phyloP scores from a whole-genome alignment of 176 grass and related monocot genomes.

The Oryza meyeriana region DNA sequence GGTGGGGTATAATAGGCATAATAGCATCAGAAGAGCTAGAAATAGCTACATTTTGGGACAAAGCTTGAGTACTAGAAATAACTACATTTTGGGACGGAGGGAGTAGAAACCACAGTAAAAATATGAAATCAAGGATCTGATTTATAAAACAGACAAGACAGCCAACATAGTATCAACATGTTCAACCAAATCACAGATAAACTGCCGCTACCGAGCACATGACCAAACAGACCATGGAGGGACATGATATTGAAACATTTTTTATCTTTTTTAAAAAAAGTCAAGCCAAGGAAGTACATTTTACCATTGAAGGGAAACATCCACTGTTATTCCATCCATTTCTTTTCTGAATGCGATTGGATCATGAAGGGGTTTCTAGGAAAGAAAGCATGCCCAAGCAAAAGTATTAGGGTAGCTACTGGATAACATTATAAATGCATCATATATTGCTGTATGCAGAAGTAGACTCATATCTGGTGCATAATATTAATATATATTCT shows the following conservation, averaged over 20 bases:
- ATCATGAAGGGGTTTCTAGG: slow-evolving; percentile 79
- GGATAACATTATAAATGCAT: slow-evolving; percentile 20
- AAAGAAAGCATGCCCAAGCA: slow-evolving; percentile 29
- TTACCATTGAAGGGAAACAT: slow-evolving; percentile 98
- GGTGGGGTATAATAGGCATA: no score
- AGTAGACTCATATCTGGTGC: background rate
- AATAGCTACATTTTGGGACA: no score
- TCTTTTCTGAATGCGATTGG: slow-evolving; percentile 72
- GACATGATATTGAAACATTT: background rate
- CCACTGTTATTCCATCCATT: slow-evolving; percentile 73
- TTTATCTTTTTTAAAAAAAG: background rate
- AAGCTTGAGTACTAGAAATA: no score
- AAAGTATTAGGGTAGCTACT: slow-evolving; percentile 25
- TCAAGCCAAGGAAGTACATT: slow-evolving; percentile 16
- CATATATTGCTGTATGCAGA: slow-evolving; percentile 7
- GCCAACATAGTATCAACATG: background rate
- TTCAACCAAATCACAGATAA: slow-evolving; percentile 8
- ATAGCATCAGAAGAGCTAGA: no score
- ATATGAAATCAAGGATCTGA: background rate
- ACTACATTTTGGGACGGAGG: no score
- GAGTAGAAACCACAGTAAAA: background rate
- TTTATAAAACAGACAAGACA: slow-evolving; percentile 3
- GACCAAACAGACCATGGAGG: background rate
- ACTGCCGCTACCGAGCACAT: background rate
- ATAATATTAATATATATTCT: background rate